phyloP scores from a whole-genome alignment of 108 stramenopile genomes.

The Schizochytrium sp. region DNA sequence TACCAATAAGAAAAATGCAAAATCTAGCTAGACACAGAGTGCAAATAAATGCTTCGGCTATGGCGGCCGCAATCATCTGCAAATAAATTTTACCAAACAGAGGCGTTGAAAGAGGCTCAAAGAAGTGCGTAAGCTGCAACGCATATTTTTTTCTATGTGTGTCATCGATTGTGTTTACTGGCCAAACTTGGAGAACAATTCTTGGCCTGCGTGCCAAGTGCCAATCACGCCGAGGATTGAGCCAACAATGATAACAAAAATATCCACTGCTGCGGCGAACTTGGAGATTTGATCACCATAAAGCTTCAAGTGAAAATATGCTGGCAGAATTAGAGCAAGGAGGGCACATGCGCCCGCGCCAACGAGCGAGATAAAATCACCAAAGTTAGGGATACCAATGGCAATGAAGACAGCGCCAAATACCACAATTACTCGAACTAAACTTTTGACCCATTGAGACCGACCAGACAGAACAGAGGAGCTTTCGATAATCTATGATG shows the following conservation, averaged over 20 bases:
- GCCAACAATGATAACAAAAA: conserved; percentile 30
- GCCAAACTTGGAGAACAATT: conserved; percentile 26
- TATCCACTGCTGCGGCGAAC: background rate
- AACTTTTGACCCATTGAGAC: conserved; percentile 1
- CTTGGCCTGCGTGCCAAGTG: conserved; percentile 35
- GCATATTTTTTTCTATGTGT: too few relatives aligned
- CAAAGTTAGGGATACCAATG: conserved; percentile 53
- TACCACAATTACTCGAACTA: background rate
- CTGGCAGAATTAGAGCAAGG: conserved; percentile 22
- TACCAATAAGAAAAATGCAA: too few relatives aligned
- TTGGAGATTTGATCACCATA: background rate
- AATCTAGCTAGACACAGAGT: too few relatives aligned
- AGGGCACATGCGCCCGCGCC: conserved; percentile 54
- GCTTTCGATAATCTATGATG: background rate
- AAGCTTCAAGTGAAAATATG: conserved; percentile 34
- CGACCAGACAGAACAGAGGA: background rate
- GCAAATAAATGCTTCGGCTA: too few relatives aligned
- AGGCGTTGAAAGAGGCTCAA: too few relatives aligned
- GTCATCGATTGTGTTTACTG: too few relatives aligned
- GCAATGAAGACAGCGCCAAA: conserved; percentile 21
- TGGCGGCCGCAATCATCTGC: too few relatives aligned
- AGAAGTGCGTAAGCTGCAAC: too few relatives aligned
- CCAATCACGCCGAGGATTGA: background rate
- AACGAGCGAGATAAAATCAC: conserved; percentile 46
- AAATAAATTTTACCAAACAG: too few relatives aligned